Evolutionary conservation across 2,329 filamentous ascomycete genomes (phyloP).

Genomic region (Cladorrhinum sp.): DNA sequence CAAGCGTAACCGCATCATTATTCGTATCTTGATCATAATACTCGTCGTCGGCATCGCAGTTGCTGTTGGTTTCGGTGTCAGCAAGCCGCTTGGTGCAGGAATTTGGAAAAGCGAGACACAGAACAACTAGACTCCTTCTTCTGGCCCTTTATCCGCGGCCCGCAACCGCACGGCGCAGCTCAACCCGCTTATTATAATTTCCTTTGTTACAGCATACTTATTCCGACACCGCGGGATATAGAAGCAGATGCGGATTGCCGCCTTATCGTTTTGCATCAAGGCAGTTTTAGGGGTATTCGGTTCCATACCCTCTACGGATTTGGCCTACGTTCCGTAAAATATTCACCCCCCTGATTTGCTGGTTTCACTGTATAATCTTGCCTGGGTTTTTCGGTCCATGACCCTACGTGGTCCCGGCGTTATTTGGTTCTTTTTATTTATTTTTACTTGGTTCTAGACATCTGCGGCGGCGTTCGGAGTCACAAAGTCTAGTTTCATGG

Average conservation of each 20-base stretch:
- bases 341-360: constrained; percentile 1
- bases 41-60: constrained; percentile 28
- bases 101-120: constrained; percentile 47
- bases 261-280: not conserved
- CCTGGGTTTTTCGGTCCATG: not conserved
- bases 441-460: constrained; percentile 16
- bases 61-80: constrained; percentile 56
- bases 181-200: not conserved
- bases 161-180: constrained; percentile 1
- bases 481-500: not conserved
- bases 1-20: constrained; percentile 52
- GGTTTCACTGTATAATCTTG: constrained; percentile 8
- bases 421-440: constrained; percentile 6
- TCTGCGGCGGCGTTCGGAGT: constrained; percentile 15
- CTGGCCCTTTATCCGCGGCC: not conserved
- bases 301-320: not conserved
- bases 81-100: constrained; percentile 57
- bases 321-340: constrained; percentile 2
- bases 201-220: constrained; percentile 8
- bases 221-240: not conserved
- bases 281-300: not conserved
- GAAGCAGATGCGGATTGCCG: not conserved
- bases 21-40: constrained; percentile 43
- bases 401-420: constrained; percentile 9
- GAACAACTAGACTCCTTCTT: constrained; percentile 15